Conservation (phyloP, 768 basidiomycete species). For the Lactarius deliciosus region DNA sequence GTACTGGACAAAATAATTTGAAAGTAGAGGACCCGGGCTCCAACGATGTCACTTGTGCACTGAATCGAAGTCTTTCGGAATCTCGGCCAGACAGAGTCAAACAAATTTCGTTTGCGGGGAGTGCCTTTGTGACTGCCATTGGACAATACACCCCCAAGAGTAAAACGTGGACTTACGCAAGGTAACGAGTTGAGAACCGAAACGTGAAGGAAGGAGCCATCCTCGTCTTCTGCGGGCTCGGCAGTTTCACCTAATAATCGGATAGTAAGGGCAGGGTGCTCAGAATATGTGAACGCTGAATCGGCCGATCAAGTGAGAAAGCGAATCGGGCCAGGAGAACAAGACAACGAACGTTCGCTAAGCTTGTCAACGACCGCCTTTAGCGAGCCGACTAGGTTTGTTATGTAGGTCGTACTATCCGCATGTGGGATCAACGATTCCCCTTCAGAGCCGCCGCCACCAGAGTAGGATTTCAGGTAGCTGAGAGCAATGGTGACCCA, state of each 20-base stretch:
- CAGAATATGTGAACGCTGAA: constrained; percentile 63
- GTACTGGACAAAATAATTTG: constrained; percentile 70
- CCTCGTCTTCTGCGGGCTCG: constrained; percentile 54
- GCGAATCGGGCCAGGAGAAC: constrained; percentile 1
- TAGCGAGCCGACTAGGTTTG: constrained; percentile 50
- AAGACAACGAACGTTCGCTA: constrained; percentile 48
- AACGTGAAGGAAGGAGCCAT: constrained; percentile 63
- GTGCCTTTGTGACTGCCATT: constrained; percentile 42
- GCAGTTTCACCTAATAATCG: constrained; percentile 46
- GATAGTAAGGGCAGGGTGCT: constrained; percentile 68
- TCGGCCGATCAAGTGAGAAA: constrained; percentile 15
- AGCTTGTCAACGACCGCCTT: constrained; percentile 49
- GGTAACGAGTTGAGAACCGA: constrained; percentile 66
- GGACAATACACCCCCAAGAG: not conserved
- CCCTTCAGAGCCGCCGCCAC: constrained; percentile 52
- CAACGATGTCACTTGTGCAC: constrained; percentile 43
- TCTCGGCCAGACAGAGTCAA: constrained; percentile 64
- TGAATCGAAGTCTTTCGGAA: constrained; percentile 59
- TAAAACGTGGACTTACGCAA: constrained; percentile 55
- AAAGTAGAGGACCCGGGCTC: constrained; percentile 58
- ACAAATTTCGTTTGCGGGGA: constrained; percentile 62
- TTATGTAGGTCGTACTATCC: constrained; percentile 52
- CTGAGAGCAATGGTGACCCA: constrained; percentile 80
- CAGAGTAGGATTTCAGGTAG: constrained; percentile 69
- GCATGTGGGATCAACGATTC: constrained; percentile 56